A percentile compares a stretch with the other conserved stretches of the same genome.
phyloP scores from a whole-genome alignment of 2,329 filamentous ascomycete species.

The Cercospora janseana region DNA sequence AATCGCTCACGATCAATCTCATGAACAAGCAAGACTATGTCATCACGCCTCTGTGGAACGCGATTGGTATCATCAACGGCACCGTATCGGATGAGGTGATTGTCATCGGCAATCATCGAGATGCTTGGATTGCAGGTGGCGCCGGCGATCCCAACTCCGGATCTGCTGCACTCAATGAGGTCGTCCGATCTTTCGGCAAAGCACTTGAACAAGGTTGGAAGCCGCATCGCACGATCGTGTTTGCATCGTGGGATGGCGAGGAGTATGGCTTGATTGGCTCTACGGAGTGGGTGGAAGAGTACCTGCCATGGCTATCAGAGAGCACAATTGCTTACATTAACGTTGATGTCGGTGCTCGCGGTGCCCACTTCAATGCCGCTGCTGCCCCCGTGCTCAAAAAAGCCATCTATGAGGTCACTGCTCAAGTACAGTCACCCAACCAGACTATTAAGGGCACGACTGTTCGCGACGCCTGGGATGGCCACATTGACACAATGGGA shows the following conservation, averaged over 20 bases:
- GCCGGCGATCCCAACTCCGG: conserved; percentile 81
- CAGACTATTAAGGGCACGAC: conserved; percentile 70
- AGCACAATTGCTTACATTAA: conserved; percentile 81
- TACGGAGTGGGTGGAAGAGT: conserved; percentile 92
- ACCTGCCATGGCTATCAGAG: conserved; percentile 72
- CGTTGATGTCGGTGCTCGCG: conserved; percentile 71
- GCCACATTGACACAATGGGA: conserved; percentile 56
- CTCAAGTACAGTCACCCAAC: conserved; percentile 63
- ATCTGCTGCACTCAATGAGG: conserved; percentile 74
- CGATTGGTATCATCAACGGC: conserved; percentile 89
- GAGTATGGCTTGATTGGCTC: conserved; percentile 85
- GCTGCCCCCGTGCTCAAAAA: conserved; percentile 76
- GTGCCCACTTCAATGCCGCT: conserved; percentile 61
- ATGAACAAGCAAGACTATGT: conserved; percentile 52
- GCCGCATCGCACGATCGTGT: conserved; percentile 84
- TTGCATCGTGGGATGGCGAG: conserved; percentile 67
- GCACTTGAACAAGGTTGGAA: conserved; percentile 75
- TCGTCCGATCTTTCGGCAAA: conserved; percentile 70
- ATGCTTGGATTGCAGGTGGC: conserved; percentile 86
- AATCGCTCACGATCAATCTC: conserved; percentile 56
- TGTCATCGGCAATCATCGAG: conserved; percentile 86
- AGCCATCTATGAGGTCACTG: conserved; percentile 65
- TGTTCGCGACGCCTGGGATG: conserved; percentile 61
- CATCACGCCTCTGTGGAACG: conserved; percentile 61
- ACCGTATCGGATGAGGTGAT: conserved; percentile 81